phyloP scores from a whole-genome alignment of 345 rosid species.

The Clarkia xantiana region DNA sequence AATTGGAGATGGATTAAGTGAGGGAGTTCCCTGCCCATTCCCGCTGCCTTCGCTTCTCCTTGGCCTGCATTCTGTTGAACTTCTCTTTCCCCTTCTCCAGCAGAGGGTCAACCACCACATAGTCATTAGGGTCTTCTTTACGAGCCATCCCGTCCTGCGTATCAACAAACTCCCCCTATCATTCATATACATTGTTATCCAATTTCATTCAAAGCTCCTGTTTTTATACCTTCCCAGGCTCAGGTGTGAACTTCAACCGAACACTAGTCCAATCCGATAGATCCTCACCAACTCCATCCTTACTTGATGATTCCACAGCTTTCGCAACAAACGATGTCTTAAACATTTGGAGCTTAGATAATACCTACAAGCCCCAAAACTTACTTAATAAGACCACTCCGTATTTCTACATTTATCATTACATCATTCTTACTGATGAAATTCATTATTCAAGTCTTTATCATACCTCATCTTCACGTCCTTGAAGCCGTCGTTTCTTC shows the following conservation, averaged over 20 bases:
- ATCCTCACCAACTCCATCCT: constrained; percentile 44
- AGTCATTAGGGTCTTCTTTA: constrained; percentile 70
- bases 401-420: background rate
- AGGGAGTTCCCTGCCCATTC: constrained; percentile 98
- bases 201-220: background rate
- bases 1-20: constrained; percentile 22
- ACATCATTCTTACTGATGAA: background rate
- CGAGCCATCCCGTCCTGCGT: constrained; percentile 72
- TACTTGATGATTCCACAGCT: constrained; percentile 23
- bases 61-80: constrained; percentile 83
- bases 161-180: too few relatives aligned
- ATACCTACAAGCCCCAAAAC: constrained; percentile 23
- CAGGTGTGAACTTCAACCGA: constrained; percentile 49
- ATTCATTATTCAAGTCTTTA: background rate
- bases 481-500: constrained; percentile 79
- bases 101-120: constrained; percentile 81
- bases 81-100: constrained; percentile 94
- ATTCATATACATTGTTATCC: too few relatives aligned
- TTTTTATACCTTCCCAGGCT: constrained; percentile 46
- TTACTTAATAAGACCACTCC: background rate
- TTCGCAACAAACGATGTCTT: constrained; percentile 40
- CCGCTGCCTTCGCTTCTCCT: constrained; percentile 60
- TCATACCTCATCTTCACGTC: constrained; percentile 81
- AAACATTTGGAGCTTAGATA: constrained; percentile 65
- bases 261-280: constrained; percentile 62